These are phyloP conservation scores for Sambucus nigra DNA, from an alignment of 129 eudicot genomes.

Conservation along the genomic window DNA sequence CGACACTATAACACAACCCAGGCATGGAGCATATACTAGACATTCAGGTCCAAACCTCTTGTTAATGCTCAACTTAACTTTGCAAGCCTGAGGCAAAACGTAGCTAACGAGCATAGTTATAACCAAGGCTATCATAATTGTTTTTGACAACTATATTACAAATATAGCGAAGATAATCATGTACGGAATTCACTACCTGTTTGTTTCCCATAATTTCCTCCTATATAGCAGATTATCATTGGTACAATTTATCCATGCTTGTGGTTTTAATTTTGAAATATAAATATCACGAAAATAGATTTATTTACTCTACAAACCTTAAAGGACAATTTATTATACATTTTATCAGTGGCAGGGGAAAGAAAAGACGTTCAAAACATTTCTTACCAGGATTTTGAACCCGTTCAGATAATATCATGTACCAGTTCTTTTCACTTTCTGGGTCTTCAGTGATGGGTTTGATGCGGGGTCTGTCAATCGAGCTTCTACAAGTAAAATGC, in stretches of 20 bases:
- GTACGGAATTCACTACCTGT: neutral
- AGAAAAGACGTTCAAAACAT: neutral
- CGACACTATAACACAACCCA: too few relatives aligned
- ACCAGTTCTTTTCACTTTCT: slow-evolving; percentile 54
- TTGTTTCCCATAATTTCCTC: neutral
- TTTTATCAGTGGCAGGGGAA: neutral
- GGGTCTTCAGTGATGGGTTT: slow-evolving; percentile 90
- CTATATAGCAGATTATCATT: neutral
- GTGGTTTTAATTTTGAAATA: too few relatives aligned
- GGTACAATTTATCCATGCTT: neutral
- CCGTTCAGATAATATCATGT: slow-evolving; percentile 68
- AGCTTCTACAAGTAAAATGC: slow-evolving; percentile 37
- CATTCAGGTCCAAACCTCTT: neutral
- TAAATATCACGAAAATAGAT: too few relatives aligned
- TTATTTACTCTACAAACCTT: neutral
- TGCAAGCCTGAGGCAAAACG: too few relatives aligned
- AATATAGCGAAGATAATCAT: neutral
- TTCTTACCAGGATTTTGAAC: slow-evolving; percentile 57
- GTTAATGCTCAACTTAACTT: neutral
- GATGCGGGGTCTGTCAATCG: slow-evolving; percentile 83
- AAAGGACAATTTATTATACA: neutral
- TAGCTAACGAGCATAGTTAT: neutral
- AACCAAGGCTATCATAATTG: neutral
- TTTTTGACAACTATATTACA: too few relatives aligned
- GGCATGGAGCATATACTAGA: too few relatives aligned